Conservation (phyloP, 176 grass and related monocot genomes). For the Miscanthus lutarioriparius region DNA sequence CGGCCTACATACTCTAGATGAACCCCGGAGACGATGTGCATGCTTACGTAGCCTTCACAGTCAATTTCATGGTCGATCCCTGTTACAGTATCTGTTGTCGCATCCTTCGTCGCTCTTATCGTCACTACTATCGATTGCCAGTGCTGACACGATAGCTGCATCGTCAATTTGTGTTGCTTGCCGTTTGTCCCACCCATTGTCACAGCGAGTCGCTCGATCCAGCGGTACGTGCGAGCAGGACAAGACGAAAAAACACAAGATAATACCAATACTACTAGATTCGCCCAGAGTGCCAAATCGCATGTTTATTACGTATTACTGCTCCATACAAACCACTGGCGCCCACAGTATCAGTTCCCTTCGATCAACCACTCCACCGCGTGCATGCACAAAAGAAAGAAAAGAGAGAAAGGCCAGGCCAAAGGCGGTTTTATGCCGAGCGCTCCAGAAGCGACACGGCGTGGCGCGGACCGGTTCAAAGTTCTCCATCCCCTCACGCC, state of each 20-base stretch:
- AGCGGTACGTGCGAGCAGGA: not conserved
- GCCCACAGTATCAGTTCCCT: not conserved
- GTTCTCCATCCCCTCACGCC: not conserved
- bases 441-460: constrained; percentile 32
- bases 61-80: not conserved
- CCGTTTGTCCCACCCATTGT: not conserved
- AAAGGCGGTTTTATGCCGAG: not conserved
- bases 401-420: too few species aligned
- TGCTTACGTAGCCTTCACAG: too few species aligned
- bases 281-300: too few species aligned
- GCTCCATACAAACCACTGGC: not conserved
- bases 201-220: not conserved
- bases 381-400: not conserved
- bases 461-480: constrained; percentile 14
- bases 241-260: too few species aligned
- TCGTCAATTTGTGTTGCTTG: not conserved
- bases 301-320: not conserved
- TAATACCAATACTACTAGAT: too few species aligned
- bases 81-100: not conserved
- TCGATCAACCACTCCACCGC: too few species aligned
- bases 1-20: too few species aligned
- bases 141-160: not conserved
- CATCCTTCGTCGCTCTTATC: not conserved
- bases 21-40: too few species aligned
- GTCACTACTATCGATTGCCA: not conserved